Percentiles rank a stretch among this genome's conserved stretches.
These are phyloP conservation scores for Gossypium schwendimanii DNA, from an alignment of 441 rosid genomes.

Conservation along the genomic window DNA sequence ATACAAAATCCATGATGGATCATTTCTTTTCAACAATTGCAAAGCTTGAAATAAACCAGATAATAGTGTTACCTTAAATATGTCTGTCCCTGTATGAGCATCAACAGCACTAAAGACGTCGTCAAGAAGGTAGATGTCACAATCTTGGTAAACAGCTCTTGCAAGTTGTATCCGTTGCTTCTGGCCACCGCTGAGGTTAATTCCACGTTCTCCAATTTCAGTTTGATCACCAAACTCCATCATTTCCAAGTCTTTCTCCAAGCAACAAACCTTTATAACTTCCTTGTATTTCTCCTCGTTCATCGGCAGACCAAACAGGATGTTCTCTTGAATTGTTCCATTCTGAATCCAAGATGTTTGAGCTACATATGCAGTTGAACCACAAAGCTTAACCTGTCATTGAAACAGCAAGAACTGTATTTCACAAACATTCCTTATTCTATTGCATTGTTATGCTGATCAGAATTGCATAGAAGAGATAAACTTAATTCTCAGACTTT, in stretches of 20 bases:
- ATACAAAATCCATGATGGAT: neutral
- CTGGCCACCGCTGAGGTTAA: conserved; percentile 95
- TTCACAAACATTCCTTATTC: neutral
- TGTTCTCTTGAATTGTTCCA: conserved; percentile 81
- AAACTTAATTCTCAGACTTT: conserved; percentile 6
- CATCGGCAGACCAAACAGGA: conserved; percentile 81
- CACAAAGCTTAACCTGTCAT: conserved; percentile 62
- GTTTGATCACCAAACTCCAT: conserved; percentile 94
- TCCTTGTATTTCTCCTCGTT: conserved; percentile 46
- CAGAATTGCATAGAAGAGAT: neutral
- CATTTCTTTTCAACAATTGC: neutral
- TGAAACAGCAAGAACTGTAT: neutral
- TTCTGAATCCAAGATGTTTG: conserved; percentile 96
- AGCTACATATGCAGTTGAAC: conserved; percentile 80
- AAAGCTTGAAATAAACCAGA: neutral
- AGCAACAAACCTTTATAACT: conserved; percentile 62
- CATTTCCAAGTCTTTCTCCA: conserved; percentile 82
- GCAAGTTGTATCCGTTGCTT: conserved; percentile 92
- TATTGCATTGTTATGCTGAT: neutral
- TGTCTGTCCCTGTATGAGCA: conserved; percentile 91
- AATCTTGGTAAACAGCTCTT: conserved; percentile 88
- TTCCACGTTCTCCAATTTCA: conserved; percentile 93
- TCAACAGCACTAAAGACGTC: conserved; percentile 95
- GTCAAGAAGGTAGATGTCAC: conserved; percentile 80
- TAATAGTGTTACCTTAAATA: conserved; percentile 54